These are phyloP conservation scores for Leishmania mexicana DNA, from an alignment of 208 protist species.

Conservation along the genomic window DNA sequence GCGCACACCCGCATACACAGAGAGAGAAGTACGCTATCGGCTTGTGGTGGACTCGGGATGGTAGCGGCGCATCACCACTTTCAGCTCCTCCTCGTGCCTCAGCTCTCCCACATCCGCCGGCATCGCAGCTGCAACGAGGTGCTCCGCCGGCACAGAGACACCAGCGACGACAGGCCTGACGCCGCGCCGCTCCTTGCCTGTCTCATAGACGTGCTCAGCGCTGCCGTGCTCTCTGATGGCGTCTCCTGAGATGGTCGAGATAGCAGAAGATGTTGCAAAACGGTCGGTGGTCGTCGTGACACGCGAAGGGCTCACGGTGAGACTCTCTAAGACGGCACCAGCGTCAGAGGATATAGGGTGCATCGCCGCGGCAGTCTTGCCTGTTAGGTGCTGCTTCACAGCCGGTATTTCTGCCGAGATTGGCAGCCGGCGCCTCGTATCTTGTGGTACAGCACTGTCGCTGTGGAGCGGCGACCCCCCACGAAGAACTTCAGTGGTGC, in stretches of 20 bases:
- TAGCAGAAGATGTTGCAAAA: not conserved
- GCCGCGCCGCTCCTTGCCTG: not conserved
- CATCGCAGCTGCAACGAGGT: not conserved
- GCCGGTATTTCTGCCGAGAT: not conserved
- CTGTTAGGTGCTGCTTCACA: not conserved
- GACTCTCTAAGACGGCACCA: not conserved
- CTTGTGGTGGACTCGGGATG: not conserved
- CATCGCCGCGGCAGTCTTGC: too few relatives aligned
- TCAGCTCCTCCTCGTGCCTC: slow-evolving; percentile 17
- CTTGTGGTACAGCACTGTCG: not conserved
- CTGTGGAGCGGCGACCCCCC: not conserved
- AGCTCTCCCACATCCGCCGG: not conserved
- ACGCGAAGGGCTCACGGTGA: not conserved
- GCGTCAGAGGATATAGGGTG: not conserved
- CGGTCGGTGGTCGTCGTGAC: not conserved
- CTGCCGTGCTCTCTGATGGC: not conserved
- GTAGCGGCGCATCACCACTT: slow-evolving; percentile 26
- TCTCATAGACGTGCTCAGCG: not conserved
- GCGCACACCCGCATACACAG: not conserved
- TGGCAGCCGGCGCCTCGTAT: not conserved
- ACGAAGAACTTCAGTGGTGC: not conserved
- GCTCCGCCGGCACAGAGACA: not conserved
- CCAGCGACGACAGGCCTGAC: not conserved
- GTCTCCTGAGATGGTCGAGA: not conserved
- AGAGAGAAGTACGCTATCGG: not conserved